These are phyloP conservation scores for Sporothrix humicola DNA, from an alignment of 2,329 filamentous ascomycete genomes.

Conservation along the genomic window DNA sequence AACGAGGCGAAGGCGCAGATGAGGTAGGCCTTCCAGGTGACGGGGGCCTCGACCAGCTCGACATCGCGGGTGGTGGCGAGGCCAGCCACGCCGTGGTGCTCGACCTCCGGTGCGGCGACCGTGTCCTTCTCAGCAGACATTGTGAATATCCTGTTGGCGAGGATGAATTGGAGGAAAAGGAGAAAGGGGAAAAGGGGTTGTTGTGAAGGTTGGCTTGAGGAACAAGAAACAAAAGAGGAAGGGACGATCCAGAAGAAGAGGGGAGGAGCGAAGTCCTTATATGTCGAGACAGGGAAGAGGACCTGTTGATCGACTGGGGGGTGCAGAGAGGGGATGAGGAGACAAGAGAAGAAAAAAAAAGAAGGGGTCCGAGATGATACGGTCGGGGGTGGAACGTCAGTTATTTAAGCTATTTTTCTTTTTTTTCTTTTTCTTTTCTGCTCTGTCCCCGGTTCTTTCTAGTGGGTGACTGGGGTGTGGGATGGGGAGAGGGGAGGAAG, in stretches of 20 bases:
- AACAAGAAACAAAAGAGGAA: background rate
- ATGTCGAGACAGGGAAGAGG: conserved; percentile 24
- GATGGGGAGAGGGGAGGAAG: background rate
- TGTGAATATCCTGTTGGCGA: conserved; percentile 11
- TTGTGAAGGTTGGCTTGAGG: background rate
- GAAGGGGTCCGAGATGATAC: background rate
- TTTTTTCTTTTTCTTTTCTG: conserved; percentile 18
- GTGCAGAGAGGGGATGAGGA: conserved; percentile 18
- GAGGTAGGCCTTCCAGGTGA: conserved; percentile 71
- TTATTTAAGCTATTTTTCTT: conserved; percentile 31
- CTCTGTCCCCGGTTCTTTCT: conserved; percentile 1
- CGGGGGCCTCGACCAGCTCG: conserved; percentile 68
- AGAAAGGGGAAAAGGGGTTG: background rate
- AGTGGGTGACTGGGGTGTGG: conserved; percentile 19
- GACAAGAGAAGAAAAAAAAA: background rate
- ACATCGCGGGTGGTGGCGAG: conserved; percentile 54
- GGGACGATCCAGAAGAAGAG: conserved; percentile 5
- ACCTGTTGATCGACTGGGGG: conserved; percentile 26
- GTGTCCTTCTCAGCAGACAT: conserved; percentile 37
- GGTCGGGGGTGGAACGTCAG: conserved; percentile 29
- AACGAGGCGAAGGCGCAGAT: conserved; percentile 74
- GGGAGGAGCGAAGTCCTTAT: conserved; percentile 22
- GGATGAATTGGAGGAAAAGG: background rate
- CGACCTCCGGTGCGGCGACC: conserved; percentile 17
- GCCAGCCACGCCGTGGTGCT: conserved; percentile 33